These are phyloP conservation scores for Fusarium sacchari DNA, from an alignment of 2,329 filamentous ascomycete genomes.

Conservation along the genomic window DNA sequence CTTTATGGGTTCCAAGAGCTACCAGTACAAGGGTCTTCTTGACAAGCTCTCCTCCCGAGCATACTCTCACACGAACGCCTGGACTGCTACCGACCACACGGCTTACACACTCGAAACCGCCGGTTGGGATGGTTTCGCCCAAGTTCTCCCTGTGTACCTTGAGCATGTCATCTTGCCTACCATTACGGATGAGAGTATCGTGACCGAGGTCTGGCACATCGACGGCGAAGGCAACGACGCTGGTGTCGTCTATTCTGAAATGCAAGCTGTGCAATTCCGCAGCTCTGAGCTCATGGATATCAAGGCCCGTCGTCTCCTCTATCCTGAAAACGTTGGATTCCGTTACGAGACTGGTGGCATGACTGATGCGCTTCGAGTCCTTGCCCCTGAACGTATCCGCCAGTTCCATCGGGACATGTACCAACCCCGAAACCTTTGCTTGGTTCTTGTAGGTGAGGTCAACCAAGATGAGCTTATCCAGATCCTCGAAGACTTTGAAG, in stretches of 20 bases:
- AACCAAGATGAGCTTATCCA: conserved; percentile 82
- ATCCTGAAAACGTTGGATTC: conserved; percentile 90
- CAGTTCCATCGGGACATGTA: conserved; percentile 97
- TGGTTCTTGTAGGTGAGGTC: conserved; percentile 92
- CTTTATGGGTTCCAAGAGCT: conserved; percentile 93
- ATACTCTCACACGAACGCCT: conserved; percentile 95
- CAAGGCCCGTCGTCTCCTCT: conserved; percentile 80
- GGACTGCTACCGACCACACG: conserved; percentile 96
- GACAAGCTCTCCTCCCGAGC: conserved; percentile 94
- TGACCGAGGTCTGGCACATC: conserved; percentile 96
- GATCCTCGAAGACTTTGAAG: conserved; percentile 88
- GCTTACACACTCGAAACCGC: conserved; percentile 95
- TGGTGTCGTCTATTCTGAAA: conserved; percentile 97
- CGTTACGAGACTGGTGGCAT: conserved; percentile 98
- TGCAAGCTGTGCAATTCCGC: conserved; percentile 94
- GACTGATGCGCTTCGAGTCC: conserved; percentile 87
- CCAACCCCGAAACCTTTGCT: conserved; percentile 92
- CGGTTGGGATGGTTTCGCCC: conserved; percentile 95
- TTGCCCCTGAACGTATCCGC: conserved; percentile 91
- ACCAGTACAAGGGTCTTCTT: conserved; percentile 92
- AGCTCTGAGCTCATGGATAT: conserved; percentile 89
- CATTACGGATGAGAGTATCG: conserved; percentile 89
- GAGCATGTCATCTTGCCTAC: conserved; percentile 94
- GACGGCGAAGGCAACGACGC: conserved; percentile 95
- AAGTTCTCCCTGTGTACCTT: conserved; percentile 93